Base-by-base conservation (phyloP, 2,329 filamentous ascomycete species). In the Hypoxylon sp. region DNA sequence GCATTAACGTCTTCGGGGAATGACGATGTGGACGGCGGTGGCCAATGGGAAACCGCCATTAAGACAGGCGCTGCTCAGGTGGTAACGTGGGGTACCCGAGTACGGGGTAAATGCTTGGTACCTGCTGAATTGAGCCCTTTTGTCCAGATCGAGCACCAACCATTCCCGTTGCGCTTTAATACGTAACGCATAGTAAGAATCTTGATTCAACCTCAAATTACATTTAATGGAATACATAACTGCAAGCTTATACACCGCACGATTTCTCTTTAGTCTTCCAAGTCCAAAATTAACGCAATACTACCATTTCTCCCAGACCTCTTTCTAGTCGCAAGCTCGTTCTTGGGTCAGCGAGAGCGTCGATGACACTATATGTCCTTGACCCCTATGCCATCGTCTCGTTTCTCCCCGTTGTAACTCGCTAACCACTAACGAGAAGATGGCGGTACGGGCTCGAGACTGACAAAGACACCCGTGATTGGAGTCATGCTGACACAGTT, bases 391-490 rank as follows among this genome's bases (percentile, higher is more conserved):
- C 6, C 51, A 20, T 13, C 30, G 15, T 34, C 19, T 10, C 17
- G n/a, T 5, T 30, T 43, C 34, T 32, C 32, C n/a, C 47, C 17
- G 10, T 50, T 20, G 43, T 24, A 7, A 41, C 19, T 32, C 20
- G 15, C 30, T 15, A 28, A 17, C 11, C 13, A 52, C 68, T 43
- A 54, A 19, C 66, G 56, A 32, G 46, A 58, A 34, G 68, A 24
- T 17, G 60, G 56, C 34, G 51, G 70, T 7, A 56, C 44, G 13
- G 72, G 71, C 39, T 72, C 51, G 26, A 73, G 56, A 30, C 72
- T 74, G 39, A 64, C 58, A 43, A 72, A 74, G 24, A 67, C 59
- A 22, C 70, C 72, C 1, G 34, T 15, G 20, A 72, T 62, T 13
- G 68, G 56, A 13, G 58, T 57, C 52, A 64, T 68, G 30, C 61